Base-by-base conservation (phyloP, 169 alveolate species). In the Toxoplasma gondii region DNA sequence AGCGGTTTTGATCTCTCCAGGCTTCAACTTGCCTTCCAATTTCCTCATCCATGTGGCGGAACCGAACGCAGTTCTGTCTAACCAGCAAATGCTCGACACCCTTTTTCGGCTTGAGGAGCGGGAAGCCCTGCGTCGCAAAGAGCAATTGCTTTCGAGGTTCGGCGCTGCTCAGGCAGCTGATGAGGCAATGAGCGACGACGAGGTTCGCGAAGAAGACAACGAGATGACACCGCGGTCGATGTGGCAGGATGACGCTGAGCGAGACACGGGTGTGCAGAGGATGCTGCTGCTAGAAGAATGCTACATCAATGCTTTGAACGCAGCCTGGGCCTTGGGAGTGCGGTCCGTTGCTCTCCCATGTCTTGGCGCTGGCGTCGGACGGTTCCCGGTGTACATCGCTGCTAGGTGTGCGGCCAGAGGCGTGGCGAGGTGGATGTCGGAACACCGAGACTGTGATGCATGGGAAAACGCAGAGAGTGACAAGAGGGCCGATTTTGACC, bases 281-380 rank as follows among this genome's bases (percentile, higher is more conserved):
- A 53, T 88, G 84, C 83, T 22, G 54, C 16, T 88, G 64, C 93
- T 88, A 38, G 93, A 88, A 41, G 58, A 58, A 29, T 88, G 93
- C 84, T 88, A 88, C 64, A 29, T 39, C 69, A 88, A 64, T 27
- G 93, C 93, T 12, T 36, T 88, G 36, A 43, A 53, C 58, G 93
- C 84, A 29, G 93, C 93, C 5, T 70, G 80, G 44, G 82, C 93
- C n/a, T 34, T 88, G 4, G 84, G 83, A 17, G 82, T 88, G 84
- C 93, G 49, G 49, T 45, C 93, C 24, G 86, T 88, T 19, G 84
- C 84, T n/a, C 41, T 64, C n/a, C 93, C 93, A n/a, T 58, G 70
- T n/a, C 84, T 88, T n/a, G 93, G 93, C 39, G 78, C 93, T 17
- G 93, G 93, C 41, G 86, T 31, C 5, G 93, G 93, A 29, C 53